A percentile compares a stretch with the other conserved stretches of the same genome.
Conservation (phyloP, 805 yeast species). For the Wickerhamiella australiensis region DNA sequence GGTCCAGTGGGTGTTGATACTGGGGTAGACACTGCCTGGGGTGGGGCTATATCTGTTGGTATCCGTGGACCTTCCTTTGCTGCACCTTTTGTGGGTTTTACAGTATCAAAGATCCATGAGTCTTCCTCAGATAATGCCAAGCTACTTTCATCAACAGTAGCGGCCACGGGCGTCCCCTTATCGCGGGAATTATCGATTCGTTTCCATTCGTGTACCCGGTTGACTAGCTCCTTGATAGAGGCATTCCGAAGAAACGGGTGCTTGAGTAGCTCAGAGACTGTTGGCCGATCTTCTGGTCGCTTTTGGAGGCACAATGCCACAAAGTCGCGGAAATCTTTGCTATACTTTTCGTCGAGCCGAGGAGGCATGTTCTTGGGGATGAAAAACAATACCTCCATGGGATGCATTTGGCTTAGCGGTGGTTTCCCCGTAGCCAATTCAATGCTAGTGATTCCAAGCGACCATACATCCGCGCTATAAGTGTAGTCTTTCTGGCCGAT, state of each 20-base stretch:
- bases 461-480: conserved; percentile 71
- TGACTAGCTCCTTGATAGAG: conserved; percentile 16
- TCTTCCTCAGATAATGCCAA: conserved; percentile 17
- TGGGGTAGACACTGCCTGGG: not conserved
- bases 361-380: conserved; percentile 43
- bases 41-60: not conserved
- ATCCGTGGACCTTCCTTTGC: too few species aligned
- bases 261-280: conserved; percentile 46
- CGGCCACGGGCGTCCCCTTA: not conserved
- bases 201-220: conserved; percentile 15
- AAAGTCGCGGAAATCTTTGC: conserved; percentile 54
- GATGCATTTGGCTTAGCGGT: conserved; percentile 43
- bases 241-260: conserved; percentile 43
- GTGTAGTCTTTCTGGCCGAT: conserved; percentile 70
- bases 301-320: conserved; percentile 56
- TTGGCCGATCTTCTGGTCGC: conserved; percentile 55
- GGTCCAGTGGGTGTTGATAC: not conserved
- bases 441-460: conserved; percentile 64
- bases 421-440: conserved; percentile 65
- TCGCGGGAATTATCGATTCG: conserved; percentile 3
- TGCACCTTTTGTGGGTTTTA: conserved; percentile 21
- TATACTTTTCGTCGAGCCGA: conserved; percentile 27
- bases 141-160: conserved; percentile 8
- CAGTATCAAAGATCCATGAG: conserved; percentile 32
- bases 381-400: conserved; percentile 42